Conservation (phyloP, 202 grass and related monocot species). For the Brachypodium distachyon region DNA sequence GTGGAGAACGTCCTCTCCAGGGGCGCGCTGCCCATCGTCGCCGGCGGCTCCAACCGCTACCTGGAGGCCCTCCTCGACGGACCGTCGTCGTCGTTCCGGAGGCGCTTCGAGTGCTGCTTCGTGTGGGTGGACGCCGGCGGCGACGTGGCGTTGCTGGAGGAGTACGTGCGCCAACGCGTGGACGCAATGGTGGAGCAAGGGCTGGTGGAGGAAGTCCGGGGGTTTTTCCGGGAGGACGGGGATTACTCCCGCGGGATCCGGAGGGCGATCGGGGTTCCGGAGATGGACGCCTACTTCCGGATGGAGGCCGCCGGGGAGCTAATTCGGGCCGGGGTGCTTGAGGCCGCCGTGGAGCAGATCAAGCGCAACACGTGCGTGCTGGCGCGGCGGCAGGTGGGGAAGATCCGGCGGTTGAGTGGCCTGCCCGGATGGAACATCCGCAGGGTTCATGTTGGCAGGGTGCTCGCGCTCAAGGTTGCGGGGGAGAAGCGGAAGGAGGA, state of each 20-base stretch:
- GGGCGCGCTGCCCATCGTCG: slow-evolving; percentile 44
- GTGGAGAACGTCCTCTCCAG: not conserved
- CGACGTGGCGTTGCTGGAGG: slow-evolving; percentile 7
- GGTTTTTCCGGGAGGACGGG: not conserved
- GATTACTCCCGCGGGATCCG: slow-evolving; percentile 41
- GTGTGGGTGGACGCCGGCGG: slow-evolving; percentile 53
- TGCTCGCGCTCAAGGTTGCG: slow-evolving; percentile 12
- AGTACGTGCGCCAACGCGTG: slow-evolving; percentile 30
- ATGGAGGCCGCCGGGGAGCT: not conserved
- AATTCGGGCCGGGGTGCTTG: not conserved
- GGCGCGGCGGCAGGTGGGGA: slow-evolving; percentile 21
- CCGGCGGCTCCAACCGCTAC: slow-evolving; percentile 52
- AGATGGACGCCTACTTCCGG: slow-evolving; percentile 43
- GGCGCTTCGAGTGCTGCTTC: slow-evolving; percentile 31
- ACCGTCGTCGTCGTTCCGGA: not conserved
- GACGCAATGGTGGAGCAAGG: slow-evolving; percentile 44
- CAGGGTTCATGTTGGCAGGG: slow-evolving; percentile 29
- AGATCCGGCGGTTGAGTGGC: slow-evolving; percentile 26
- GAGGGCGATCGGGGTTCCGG: slow-evolving; percentile 54
- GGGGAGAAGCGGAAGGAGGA: not conserved
- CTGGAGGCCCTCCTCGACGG: slow-evolving; percentile 40
- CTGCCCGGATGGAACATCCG: slow-evolving; percentile 27
- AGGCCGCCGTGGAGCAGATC: slow-evolving; percentile 13
- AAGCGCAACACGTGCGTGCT: slow-evolving; percentile 48
- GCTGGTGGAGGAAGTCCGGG: slow-evolving; percentile 30